Base-by-base conservation (phyloP, 2,329 filamentous ascomycete species). In the Aureobasidium lini region DNA sequence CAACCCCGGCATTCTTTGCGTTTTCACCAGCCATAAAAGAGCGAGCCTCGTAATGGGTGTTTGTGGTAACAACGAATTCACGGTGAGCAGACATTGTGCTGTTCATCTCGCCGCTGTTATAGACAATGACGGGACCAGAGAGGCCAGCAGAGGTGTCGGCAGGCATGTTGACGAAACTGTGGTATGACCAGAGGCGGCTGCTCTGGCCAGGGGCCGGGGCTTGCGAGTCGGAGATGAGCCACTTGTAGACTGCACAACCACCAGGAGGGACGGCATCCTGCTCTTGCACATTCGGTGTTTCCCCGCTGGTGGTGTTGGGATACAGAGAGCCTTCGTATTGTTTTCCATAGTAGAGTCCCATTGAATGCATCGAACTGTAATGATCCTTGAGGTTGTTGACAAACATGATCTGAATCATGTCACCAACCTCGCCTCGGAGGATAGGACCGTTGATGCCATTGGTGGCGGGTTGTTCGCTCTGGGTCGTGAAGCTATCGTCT, bases 351-450 rank as follows among this genome's bases (percentile, higher is more conserved):
- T 57, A 57, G 10, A 68, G 61, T 23, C 66, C 66, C 66, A 68
- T 68, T 11, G 62, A 64, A 44, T 69, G 67, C 66, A 69, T 67
- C 7, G 61, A 65, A 5, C 66, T 66, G 53, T 67, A 67, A 61
- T 66, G 61, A n/a, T 61, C 47, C 1, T 52, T 44, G 2, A 68
- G 57, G 15, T 64, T 63, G 61, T 68, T 68, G 28, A 68, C 59
- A 53, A 68, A 68, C 62, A 68, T 61, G 54, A 68, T 68, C 57
- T 68, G 65, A 23, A 68, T 58, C 62, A 69, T 60, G 47, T 69
- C 67, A 28, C 66, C 66, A 13, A 69, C 66, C 53, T 69, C 67
- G 32, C 46, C 52, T n/a, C 67, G 52, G 10, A 68, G 43, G 2
- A 62, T 68, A 2, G 66, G 66, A 16, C 66, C 67, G 49, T 62